Evolutionary conservation across 2,329 filamentous ascomycete genomes (phyloP).

Genomic region (Penicillium sp.): DNA sequence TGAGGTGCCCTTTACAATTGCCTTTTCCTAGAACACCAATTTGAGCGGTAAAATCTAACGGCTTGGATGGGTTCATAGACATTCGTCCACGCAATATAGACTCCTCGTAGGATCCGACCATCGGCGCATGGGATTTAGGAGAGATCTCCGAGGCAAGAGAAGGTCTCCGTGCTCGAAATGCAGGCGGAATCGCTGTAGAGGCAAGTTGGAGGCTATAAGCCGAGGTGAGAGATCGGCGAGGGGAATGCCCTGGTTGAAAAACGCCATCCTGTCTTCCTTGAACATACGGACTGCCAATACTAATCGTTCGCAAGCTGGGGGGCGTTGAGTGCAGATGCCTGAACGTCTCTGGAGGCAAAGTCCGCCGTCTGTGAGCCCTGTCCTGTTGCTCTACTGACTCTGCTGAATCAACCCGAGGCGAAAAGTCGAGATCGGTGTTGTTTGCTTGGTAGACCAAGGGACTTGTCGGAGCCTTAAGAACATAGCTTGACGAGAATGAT

Average conservation of each 20-base stretch:
- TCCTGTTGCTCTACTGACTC: slow-evolving; percentile 54
- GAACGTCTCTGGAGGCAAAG: slow-evolving; percentile 66
- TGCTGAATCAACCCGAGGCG: slow-evolving; percentile 57
- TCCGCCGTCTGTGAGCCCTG: slow-evolving; percentile 67
- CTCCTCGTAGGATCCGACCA: slow-evolving; percentile 98
- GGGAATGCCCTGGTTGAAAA: slow-evolving; percentile 72
- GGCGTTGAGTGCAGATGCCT: slow-evolving; percentile 53
- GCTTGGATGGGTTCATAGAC: slow-evolving; percentile 93
- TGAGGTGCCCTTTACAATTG: slow-evolving; percentile 81
- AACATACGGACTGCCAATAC: slow-evolving; percentile 49
- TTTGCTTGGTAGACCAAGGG: slow-evolving; percentile 87
- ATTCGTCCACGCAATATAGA: slow-evolving; percentile 93
- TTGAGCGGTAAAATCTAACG: slow-evolving; percentile 89
- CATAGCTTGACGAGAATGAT: slow-evolving; percentile 77
- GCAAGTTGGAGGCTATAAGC: slow-evolving; percentile 54
- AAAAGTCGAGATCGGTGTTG: slow-evolving; percentile 74
- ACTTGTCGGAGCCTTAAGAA: slow-evolving; percentile 86
- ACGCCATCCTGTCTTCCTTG: slow-evolving; percentile 61
- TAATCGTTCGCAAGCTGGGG: slow-evolving; percentile 42
- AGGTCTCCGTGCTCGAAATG: slow-evolving; percentile 59
- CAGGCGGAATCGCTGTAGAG: slow-evolving; percentile 48
- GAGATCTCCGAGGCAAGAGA: slow-evolving; percentile 76
- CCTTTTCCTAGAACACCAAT: slow-evolving; percentile 91
- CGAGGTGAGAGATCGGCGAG: slow-evolving; percentile 72
- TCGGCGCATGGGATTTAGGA: slow-evolving; percentile 83